Evolutionary conservation across 2,329 filamentous ascomycete species (phyloP), one percentile per base, ranked within the genome.

Genomic region (Nothophoma quercina): DNA sequence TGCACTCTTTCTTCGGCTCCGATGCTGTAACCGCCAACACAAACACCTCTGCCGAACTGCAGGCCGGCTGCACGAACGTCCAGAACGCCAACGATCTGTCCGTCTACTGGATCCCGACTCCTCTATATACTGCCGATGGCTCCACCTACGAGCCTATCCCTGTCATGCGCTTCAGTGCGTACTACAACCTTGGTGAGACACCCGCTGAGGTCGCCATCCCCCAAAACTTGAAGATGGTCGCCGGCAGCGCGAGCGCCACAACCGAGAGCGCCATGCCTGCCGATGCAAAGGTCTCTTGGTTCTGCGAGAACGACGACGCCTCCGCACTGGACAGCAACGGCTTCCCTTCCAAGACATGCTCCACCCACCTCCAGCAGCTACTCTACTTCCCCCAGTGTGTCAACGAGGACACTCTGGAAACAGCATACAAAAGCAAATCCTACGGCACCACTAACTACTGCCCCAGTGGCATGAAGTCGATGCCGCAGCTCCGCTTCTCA

Each of bases 31-130:
- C 74, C 10, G 68, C 67, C 22, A 68, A 69, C 52, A 75, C 74
- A 10, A 74, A 68, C 7, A 75, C 70, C 1, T 75, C 69, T 21
- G 67, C 68, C 3, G 66, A 71, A 48, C 69, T 81, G 1, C 77
- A 78, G 32, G 58, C 64, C 3, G 78, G 79, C 7, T 81, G 79
- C 69, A 75, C 77, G 8, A 76, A 71, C 7, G 75, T 70, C 13
- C 66, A 78, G 54, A 81, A 81, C 65, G 75, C 77, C 16, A 81
- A 81, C 46, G 79, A 81, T 50, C 64, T 79, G 1, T 79, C 76
- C 0, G 66, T 74, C 4, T 81, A 81, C 70, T 81, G 76, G 78
- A 69, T 75, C 0, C 78, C 78, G 0, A 80, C 78, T 0, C 68
- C 79, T 13, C 70, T 76, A 1, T 75, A 72, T 58, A 73, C 71